A percentile compares a stretch with the other conserved stretches of the same genome.
phyloP scores from a whole-genome alignment of 495 filamentous ascomycete species.

The Hypoxylon trugodes region DNA sequence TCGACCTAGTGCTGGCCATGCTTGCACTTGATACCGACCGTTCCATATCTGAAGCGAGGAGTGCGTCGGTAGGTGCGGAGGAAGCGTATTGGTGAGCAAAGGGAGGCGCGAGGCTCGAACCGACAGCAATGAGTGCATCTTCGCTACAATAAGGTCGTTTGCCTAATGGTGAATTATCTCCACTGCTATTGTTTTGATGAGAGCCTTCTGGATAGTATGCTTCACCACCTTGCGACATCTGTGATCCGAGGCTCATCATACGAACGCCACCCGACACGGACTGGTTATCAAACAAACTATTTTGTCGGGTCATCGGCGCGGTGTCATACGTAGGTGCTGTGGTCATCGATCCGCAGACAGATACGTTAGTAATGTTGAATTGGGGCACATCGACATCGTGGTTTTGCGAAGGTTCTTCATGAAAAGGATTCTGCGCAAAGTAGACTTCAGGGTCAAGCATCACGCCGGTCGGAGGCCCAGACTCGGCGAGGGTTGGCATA shows the following conservation, averaged over 20 bases:
- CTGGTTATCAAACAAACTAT: slow-evolving; percentile 53
- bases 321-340: slow-evolving; percentile 54
- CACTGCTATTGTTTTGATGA: slow-evolving; percentile 43
- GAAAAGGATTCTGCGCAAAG: slow-evolving; percentile 35
- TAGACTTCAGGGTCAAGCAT: slow-evolving; percentile 42
- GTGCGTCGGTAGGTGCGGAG: slow-evolving; percentile 41
- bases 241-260: slow-evolving; percentile 56
- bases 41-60: slow-evolving; percentile 51
- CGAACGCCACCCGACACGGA: slow-evolving; percentile 47
- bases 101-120: slow-evolving; percentile 46
- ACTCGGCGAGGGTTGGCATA: slow-evolving; percentile 35
- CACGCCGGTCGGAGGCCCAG: slow-evolving; percentile 28
- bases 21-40: slow-evolving; percentile 55
- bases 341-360: slow-evolving; percentile 56
- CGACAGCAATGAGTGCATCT: slow-evolving; percentile 46
- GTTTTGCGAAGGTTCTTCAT: slow-evolving; percentile 32
- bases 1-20: slow-evolving; percentile 51
- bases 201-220: slow-evolving; percentile 35
- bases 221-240: slow-evolving; percentile 46
- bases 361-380: slow-evolving; percentile 41
- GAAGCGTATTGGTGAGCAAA: slow-evolving; percentile 46
- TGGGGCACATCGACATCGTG: slow-evolving; percentile 41
- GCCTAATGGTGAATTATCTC: slow-evolving; percentile 40
- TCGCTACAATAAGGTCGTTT: slow-evolving; percentile 46
- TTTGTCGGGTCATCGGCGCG: slow-evolving; percentile 55